phyloP scores from a whole-genome alignment of 106 monocot species.

The Apostasia ramifera region DNA sequence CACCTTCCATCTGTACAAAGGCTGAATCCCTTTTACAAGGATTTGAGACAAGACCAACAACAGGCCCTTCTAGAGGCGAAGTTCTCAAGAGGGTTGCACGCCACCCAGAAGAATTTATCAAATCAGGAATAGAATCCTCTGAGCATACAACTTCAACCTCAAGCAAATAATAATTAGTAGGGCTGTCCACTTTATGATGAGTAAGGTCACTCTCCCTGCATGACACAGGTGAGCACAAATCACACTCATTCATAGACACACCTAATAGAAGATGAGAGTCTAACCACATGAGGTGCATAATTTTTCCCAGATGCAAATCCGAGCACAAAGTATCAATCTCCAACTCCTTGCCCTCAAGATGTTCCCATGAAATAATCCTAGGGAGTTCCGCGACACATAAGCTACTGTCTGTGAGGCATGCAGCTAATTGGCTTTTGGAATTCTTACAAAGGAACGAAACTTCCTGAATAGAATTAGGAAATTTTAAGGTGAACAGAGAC shows the following conservation, averaged over 20 bases:
- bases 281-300: slow-evolving; percentile 78
- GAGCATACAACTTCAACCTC: slow-evolving; percentile 81
- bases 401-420: slow-evolving; percentile 60
- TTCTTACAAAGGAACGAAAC: slow-evolving; percentile 42
- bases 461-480: slow-evolving; percentile 51
- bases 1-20: slow-evolving; percentile 76
- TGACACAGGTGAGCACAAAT: background rate
- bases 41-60: slow-evolving; percentile 54
- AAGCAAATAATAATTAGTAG: slow-evolving; percentile 22
- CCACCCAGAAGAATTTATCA: slow-evolving; percentile 67
- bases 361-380: slow-evolving; percentile 45
- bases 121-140: slow-evolving; percentile 44
- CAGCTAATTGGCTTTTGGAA: slow-evolving; percentile 57
- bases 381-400: slow-evolving; percentile 67
- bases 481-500: slow-evolving; percentile 78
- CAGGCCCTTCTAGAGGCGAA: slow-evolving; percentile 27
- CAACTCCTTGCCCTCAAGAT: slow-evolving; percentile 60
- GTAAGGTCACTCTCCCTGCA: slow-evolving; percentile 8
- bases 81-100: slow-evolving; percentile 36
- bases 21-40: slow-evolving; percentile 63
- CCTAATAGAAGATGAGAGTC: slow-evolving; percentile 69
- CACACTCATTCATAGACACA: slow-evolving; percentile 19
- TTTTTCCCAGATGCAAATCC: slow-evolving; percentile 15
- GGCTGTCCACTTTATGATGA: slow-evolving; percentile 1
- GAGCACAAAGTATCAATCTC: slow-evolving; percentile 28